These are phyloP conservation scores for Taphrina wiesneri DNA, from an alignment of 1,139 yeast genomes.

Conservation along the genomic window DNA sequence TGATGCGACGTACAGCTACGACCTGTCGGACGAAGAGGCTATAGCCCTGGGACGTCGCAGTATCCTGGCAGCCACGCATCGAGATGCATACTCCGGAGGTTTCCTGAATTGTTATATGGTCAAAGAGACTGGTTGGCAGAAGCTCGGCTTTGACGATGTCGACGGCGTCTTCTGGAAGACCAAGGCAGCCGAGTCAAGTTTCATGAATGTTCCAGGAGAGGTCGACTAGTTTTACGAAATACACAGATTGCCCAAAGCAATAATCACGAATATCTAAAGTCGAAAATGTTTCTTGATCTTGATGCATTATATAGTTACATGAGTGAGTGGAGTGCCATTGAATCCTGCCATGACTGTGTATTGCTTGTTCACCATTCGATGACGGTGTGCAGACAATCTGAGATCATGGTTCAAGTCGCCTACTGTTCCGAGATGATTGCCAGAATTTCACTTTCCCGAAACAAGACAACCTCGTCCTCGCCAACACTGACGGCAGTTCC, in stretches of 20 bases:
- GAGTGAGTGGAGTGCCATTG: constrained; percentile 7
- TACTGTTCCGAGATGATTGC: constrained; percentile 70
- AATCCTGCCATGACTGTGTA: not conserved
- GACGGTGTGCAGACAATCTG: not conserved
- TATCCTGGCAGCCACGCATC: constrained; percentile 94
- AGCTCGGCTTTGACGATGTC: constrained; percentile 92
- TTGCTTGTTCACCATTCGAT: not conserved
- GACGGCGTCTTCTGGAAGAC: constrained; percentile 91
- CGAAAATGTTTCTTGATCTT: not conserved
- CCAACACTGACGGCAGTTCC: constrained; percentile 87
- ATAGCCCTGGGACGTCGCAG: constrained; percentile 91
- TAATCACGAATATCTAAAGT: not conserved
- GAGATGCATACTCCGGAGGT: constrained; percentile 99
- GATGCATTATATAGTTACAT: constrained; percentile 13
- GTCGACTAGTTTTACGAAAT: constrained; percentile 5
- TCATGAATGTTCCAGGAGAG: constrained; percentile 68
- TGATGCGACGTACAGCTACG: constrained; percentile 89
- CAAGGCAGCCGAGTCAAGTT: constrained; percentile 83
- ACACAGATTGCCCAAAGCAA: not conserved
- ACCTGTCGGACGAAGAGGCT: constrained; percentile 86
- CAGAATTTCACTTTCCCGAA: constrained; percentile 88
- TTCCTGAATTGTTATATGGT: constrained; percentile 86
- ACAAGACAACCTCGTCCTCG: constrained; percentile 53
- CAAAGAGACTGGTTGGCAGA: constrained; percentile 90
- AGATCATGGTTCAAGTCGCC: not conserved